phyloP scores from a whole-genome alignment of 1,139 yeast species.

The Lodderomyces jiufengensis region DNA sequence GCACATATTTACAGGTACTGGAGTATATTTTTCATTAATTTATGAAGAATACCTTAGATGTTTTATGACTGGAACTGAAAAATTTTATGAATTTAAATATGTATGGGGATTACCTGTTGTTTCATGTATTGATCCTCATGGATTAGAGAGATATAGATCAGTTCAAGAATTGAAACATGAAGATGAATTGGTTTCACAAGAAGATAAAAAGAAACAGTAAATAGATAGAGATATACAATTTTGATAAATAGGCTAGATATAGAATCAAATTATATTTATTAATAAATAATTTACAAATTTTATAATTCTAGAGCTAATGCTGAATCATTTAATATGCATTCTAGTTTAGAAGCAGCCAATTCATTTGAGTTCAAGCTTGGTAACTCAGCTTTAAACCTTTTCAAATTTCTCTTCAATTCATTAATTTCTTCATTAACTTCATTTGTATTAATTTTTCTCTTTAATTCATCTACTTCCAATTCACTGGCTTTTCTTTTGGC shows the following conservation, averaged over 20 bases:
- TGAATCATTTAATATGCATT: no score
- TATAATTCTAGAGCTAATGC: no score
- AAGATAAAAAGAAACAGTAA: no score
- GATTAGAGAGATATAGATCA: slow-evolving; percentile 24
- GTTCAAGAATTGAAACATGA: slow-evolving; percentile 17
- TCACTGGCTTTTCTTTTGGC: slow-evolving; percentile 92
- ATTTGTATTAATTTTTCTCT: slow-evolving; percentile 44
- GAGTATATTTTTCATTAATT: slow-evolving; percentile 54
- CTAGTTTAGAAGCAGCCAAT: no score
- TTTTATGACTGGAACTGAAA: slow-evolving; percentile 50
- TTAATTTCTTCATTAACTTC: background rate
- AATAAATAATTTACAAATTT: no score
- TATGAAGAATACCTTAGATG: slow-evolving; percentile 72
- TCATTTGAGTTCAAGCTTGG: no score
- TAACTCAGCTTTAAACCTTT: slow-evolving; percentile 2
- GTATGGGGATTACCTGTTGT: slow-evolving; percentile 38
- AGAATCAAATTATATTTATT: no score
- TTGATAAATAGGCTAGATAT: no score
- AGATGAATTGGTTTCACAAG: slow-evolving; percentile 12
- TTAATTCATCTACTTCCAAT: slow-evolving; percentile 61
- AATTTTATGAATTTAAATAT: slow-evolving; percentile 53
- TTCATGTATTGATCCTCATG: slow-evolving; percentile 26
- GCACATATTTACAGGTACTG: slow-evolving; percentile 85
- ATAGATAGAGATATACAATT: no score
- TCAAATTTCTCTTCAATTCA: slow-evolving; percentile 3